These are phyloP conservation scores for Tillandsia fasciculata DNA, from an alignment of 176 grass and related monocot species.

Conservation along the genomic window DNA sequence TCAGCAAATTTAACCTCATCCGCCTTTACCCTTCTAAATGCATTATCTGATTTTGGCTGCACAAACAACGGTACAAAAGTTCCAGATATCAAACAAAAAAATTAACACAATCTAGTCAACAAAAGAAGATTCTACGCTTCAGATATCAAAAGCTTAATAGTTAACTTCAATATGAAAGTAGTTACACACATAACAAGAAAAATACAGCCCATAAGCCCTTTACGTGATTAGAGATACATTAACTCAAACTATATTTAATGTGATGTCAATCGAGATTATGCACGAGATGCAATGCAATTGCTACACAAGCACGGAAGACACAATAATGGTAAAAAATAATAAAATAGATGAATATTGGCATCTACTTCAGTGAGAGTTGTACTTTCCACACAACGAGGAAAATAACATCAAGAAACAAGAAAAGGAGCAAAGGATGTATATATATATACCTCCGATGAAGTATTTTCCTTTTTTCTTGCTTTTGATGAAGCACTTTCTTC, in stretches of 20 bases:
- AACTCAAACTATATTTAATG: not conserved
- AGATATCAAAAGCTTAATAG: no score
- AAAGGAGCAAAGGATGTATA: not conserved
- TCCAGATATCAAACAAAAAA: no score
- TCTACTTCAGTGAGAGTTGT: not conserved
- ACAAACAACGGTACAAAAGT: not conserved
- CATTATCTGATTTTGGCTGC: conserved; percentile 50
- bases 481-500: conserved; percentile 19
- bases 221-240: no score
- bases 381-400: not conserved
- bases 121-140: no score
- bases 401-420: conserved; percentile 1
- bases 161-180: no score
- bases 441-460: conserved; percentile 50
- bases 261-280: not conserved
- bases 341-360: no score
- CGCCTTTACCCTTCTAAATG: conserved; percentile 73
- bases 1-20: conserved; percentile 67
- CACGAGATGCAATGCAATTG: not conserved
- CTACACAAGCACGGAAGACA: no score
- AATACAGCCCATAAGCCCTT: no score
- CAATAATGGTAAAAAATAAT: no score
- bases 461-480: conserved; percentile 50
- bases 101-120: no score
- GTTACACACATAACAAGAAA: no score